Evolutionary conservation across 768 basidiomycete genomes (phyloP).

Genomic region (Lactarius indigo): DNA sequence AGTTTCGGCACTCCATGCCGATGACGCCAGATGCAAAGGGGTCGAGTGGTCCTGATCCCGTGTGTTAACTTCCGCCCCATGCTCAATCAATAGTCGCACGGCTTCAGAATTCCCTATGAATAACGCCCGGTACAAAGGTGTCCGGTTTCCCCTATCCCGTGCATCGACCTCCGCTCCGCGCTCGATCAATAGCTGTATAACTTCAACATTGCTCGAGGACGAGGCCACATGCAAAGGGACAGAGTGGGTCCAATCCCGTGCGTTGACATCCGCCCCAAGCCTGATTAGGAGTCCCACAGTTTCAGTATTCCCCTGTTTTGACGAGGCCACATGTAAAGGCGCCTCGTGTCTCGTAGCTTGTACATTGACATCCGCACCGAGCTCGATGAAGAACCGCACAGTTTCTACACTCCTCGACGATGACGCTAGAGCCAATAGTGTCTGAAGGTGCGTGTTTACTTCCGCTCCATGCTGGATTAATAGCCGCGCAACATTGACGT

Average conservation of each 20-base stretch:
- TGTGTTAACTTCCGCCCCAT: not conserved
- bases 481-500: not conserved
- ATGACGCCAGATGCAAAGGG: not conserved
- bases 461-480: not conserved
- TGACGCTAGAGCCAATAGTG: not conserved
- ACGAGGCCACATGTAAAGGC: not conserved
- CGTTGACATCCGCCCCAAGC: no score
- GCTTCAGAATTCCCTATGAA: no score
- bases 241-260: no score
- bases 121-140: no score
- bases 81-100: not conserved
- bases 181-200: no score
- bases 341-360: not conserved
- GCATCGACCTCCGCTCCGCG: no score
- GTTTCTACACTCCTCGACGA: not conserved
- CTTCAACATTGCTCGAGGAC: no score
- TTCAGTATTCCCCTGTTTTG: not conserved
- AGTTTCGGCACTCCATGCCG: not conserved
- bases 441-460: not conserved
- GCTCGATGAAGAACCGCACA: not conserved
- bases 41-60: not conserved
- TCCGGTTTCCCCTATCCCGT: no score
- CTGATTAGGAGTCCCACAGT: not conserved
- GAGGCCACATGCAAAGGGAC: no score
- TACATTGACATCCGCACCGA: not conserved